Conservation (phyloP, 2,329 filamentous ascomycete species). For the Fusarium transvaalense region DNA sequence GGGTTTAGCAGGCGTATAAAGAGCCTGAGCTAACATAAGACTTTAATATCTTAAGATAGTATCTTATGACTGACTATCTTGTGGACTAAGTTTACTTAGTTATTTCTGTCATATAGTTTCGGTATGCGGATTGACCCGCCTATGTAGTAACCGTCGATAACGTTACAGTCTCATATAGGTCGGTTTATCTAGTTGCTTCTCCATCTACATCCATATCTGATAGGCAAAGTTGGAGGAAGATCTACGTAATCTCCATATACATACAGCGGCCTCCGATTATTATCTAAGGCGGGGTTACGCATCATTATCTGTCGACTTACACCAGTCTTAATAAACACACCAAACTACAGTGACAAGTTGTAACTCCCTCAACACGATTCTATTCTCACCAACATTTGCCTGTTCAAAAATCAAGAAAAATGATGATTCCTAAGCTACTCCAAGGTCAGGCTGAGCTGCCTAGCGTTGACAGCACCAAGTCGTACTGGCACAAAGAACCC, state of each 20-base stretch:
- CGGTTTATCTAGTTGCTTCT: not conserved
- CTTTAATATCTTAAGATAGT: no score
- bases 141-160: no score
- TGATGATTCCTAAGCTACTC: conserved; percentile 50
- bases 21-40: no score
- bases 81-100: no score
- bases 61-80: no score
- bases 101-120: no score
- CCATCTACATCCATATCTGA: not conserved
- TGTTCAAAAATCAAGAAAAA: conserved; percentile 39
- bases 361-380: not conserved
- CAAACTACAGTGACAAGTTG: not conserved
- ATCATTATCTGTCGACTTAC: not conserved
- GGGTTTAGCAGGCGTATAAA: not conserved
- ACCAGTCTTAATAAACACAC: not conserved
- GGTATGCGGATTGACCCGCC: no score
- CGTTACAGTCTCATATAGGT: not conserved
- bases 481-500: conserved; percentile 81
- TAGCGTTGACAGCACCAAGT: conserved; percentile 68
- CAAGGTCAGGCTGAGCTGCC: conserved; percentile 68
- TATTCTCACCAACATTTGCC: not conserved
- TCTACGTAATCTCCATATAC: conserved; percentile 19
- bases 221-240: conserved; percentile 12
- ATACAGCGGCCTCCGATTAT: conserved; percentile 4
- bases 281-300: conserved; percentile 29